Base-by-base conservation (phyloP, 352 stramenopile genomes). In the Phytopythium mirpurense region DNA sequence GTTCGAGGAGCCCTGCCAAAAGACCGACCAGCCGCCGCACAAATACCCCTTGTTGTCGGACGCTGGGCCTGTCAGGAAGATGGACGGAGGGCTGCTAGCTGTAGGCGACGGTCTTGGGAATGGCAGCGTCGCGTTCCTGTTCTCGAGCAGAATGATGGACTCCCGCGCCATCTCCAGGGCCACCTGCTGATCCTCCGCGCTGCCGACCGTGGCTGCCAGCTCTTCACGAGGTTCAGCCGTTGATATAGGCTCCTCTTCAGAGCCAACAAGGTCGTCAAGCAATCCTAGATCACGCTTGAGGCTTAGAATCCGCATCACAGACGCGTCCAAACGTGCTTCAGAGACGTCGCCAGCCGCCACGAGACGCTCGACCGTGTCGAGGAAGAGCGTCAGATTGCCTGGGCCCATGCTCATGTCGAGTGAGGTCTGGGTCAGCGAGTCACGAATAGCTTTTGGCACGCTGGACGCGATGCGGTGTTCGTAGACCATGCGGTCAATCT, bases 401-500 rank as follows among this genome's bases (percentile, higher is more conserved):
- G 29, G 29, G 9, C 32, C 11, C 86, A 96, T 96, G 51, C 69
- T 91, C 78, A 97, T 91, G 50, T 96, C 88, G 18, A 96, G 29
- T 32, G 29, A 32, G 29, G 29, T 32, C 29, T 64, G 31, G 65
- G 70, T 5, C 78, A 87, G 45, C 88, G 70, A 34, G 57, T 26
- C 12, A 96, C 66, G 16, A 0, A 86, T 56, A 5, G 85, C 79
- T 23, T 86, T 66, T 5, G 55, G 51, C 19, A 53, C 14, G 6
- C 34, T 63, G 11, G 21, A 23, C 14, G 70, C 70, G 4, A 75
- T 55, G 14, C 68, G 67, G 40, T 83, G 72, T 36, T 62, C 76
- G 5, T 53, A 35, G 15, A 55, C 29, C 5, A 93, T 51, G 54
- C 96, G 95, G 37, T 83, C 68, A 18, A 97, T 95, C 63, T 96